Evolutionary conservation across 805 yeast species (phyloP).

Genomic region (Kluyveromyces wickerhamii): DNA sequence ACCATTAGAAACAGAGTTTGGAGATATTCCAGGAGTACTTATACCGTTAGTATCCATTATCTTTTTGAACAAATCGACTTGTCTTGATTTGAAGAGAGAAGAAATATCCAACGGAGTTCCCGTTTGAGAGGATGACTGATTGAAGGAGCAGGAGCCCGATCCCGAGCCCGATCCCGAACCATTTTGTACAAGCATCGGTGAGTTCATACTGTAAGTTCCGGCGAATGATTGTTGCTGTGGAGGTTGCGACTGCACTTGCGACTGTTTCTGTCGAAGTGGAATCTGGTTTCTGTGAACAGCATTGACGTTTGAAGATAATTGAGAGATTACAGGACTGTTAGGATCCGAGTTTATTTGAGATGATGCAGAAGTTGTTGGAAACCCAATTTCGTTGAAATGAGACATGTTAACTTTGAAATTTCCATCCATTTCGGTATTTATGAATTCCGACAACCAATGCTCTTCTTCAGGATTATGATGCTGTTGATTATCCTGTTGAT

Average conservation of each 20-base stretch:
- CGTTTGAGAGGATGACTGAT: neutral
- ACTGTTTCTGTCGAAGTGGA: neutral
- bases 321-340: neutral
- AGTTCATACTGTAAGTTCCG: too few relatives aligned
- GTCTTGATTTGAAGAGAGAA: slow-evolving; percentile 55
- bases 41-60: slow-evolving; percentile 11
- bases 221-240: too few relatives aligned
- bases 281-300: neutral
- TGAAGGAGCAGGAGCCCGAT: neutral
- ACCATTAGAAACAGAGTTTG: slow-evolving; percentile 1
- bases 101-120: slow-evolving; percentile 37
- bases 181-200: too few relatives aligned
- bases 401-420: slow-evolving; percentile 41
- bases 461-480: slow-evolving; percentile 8
- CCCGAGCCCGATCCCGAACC: too few relatives aligned
- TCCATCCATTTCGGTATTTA: slow-evolving; percentile 56
- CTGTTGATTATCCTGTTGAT: slow-evolving; percentile 5
- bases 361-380: slow-evolving; percentile 19
- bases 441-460: slow-evolving; percentile 62
- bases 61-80: slow-evolving; percentile 54
- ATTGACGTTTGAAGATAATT: neutral
- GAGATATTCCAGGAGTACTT: slow-evolving; percentile 4
- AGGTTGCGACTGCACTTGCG: too few relatives aligned
- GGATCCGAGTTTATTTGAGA: neutral
- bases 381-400: slow-evolving; percentile 53